These are phyloP conservation scores for Trichoderma aggressivum DNA, from an alignment of 2,329 filamentous ascomycete species.

Conservation along the genomic window DNA sequence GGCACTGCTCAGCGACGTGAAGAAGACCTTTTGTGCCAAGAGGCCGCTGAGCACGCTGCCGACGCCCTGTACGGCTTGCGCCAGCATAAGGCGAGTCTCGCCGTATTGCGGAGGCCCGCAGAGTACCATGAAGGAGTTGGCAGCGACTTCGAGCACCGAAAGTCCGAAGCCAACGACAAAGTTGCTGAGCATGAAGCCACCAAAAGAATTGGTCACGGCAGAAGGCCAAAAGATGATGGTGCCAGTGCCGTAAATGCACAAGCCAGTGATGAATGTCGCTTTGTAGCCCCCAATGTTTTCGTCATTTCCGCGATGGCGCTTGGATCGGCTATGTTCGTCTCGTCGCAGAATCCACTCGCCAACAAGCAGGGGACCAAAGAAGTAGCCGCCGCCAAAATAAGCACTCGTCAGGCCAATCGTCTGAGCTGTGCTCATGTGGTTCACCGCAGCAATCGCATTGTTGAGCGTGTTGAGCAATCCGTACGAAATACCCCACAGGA, in stretches of 20 bases:
- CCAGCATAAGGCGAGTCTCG: conserved; percentile 70
- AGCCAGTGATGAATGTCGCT: conserved; percentile 72
- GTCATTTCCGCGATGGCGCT: conserved; percentile 36
- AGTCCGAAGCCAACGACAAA: conserved; percentile 76
- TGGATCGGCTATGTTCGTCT: conserved; percentile 57
- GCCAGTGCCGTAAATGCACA: conserved; percentile 70
- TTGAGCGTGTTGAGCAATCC: conserved; percentile 82
- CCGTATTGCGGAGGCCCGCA: conserved; percentile 71
- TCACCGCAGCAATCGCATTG: conserved; percentile 60
- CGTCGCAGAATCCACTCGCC: conserved; percentile 68
- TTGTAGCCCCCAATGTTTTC: conserved; percentile 65
- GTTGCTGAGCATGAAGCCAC: conserved; percentile 70
- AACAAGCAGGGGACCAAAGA: conserved; percentile 66
- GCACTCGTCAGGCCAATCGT: conserved; percentile 65
- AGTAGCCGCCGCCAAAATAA: conserved; percentile 69
- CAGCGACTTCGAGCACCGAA: conserved; percentile 73
- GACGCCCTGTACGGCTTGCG: conserved; percentile 73
- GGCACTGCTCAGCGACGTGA: conserved; percentile 51
- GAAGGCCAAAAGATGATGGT: conserved; percentile 88
- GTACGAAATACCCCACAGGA: conserved; percentile 89
- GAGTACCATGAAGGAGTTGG: conserved; percentile 69
- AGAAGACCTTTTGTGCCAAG: conserved; percentile 71
- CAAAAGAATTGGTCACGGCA: conserved; percentile 69
- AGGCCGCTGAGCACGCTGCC: conserved; percentile 70
- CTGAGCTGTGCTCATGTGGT: conserved; percentile 58